A percentile compares a stretch with the other conserved stretches of the same genome.
Evolutionary conservation across 768 basidiomycete species (phyloP).

Genomic region (Peribolospora kevripleyi): DNA sequence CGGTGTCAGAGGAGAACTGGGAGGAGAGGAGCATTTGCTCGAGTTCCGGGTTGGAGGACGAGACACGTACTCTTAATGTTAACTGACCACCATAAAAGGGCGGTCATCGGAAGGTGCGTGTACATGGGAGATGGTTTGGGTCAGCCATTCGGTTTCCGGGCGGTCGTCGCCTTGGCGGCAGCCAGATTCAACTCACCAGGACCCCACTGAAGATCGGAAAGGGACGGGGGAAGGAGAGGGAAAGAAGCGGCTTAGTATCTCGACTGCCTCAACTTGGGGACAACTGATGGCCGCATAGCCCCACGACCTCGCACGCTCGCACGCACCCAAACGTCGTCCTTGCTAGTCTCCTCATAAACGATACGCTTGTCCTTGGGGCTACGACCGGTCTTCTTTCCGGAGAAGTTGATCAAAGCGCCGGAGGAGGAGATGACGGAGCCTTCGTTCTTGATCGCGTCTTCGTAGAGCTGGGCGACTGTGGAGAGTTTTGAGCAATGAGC

Average conservation of each 20-base stretch:
- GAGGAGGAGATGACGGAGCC: slow-evolving; percentile 91
- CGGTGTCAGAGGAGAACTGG: neutral
- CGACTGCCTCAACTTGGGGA: neutral
- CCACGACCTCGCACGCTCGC: neutral
- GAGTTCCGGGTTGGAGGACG: neutral
- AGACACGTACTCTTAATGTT: slow-evolving; percentile 60
- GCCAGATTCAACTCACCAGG: no score
- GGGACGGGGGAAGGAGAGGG: no score
- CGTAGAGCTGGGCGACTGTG: slow-evolving; percentile 53
- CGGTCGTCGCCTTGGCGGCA: no score
- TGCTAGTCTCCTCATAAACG: slow-evolving; percentile 86
- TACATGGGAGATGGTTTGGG: no score
- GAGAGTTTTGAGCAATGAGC: slow-evolving; percentile 17
- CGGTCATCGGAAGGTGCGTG: no score
- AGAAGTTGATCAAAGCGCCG: slow-evolving; percentile 97
- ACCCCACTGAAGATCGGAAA: no score
- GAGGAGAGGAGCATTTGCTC: neutral
- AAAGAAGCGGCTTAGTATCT: no score
- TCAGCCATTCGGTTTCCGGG: no score
- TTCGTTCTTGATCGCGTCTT: slow-evolving; percentile 94
- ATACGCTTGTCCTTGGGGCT: slow-evolving; percentile 99
- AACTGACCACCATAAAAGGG: slow-evolving; percentile 57
- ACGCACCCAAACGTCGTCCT: slow-evolving; percentile 70
- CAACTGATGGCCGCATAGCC: neutral
- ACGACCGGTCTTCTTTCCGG: slow-evolving; percentile 95